Evolutionary conservation across 371 early-diverging fungal species (phyloP).

Genomic region (Phascolomyces articulosus): DNA sequence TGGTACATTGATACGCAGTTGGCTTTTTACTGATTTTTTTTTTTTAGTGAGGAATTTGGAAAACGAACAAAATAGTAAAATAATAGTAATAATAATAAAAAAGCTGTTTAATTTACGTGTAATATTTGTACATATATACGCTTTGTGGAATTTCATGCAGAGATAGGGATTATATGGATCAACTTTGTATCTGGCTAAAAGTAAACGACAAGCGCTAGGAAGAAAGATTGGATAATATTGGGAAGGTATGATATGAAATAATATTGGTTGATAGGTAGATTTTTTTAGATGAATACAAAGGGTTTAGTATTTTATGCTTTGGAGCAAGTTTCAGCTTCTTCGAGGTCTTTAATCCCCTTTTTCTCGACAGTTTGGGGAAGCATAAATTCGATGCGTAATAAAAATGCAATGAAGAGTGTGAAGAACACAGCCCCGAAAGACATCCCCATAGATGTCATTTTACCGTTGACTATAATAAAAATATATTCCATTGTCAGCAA

Average conservation of each 20-base stretch:
- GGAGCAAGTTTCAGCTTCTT: not conserved
- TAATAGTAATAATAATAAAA: constrained; percentile 11
- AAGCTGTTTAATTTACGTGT: not conserved
- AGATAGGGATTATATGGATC: too few relatives aligned
- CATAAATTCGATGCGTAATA: not conserved
- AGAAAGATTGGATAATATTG: too few relatives aligned
- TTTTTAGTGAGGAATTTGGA: constrained; percentile 44
- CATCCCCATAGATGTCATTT: not conserved
- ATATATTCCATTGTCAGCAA: not conserved
- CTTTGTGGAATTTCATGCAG: too few relatives aligned
- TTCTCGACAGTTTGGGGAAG: not conserved
- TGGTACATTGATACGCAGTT: not conserved
- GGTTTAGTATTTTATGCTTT: not conserved
- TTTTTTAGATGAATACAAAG: not conserved
- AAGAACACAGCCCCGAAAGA: not conserved
- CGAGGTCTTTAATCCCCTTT: not conserved
- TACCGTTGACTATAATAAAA: not conserved
- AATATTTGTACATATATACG: too few relatives aligned
- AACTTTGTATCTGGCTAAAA: too few relatives aligned
- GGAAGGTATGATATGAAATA: too few relatives aligned
- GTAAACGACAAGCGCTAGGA: too few relatives aligned
- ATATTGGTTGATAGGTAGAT: not conserved
- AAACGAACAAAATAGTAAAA: constrained; percentile 20
- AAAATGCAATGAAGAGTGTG: not conserved
- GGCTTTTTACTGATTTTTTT: constrained; percentile 11